phyloP scores from a whole-genome alignment of 1,284 basidiomycete genomes.

The Ustilago crameri region DNA sequence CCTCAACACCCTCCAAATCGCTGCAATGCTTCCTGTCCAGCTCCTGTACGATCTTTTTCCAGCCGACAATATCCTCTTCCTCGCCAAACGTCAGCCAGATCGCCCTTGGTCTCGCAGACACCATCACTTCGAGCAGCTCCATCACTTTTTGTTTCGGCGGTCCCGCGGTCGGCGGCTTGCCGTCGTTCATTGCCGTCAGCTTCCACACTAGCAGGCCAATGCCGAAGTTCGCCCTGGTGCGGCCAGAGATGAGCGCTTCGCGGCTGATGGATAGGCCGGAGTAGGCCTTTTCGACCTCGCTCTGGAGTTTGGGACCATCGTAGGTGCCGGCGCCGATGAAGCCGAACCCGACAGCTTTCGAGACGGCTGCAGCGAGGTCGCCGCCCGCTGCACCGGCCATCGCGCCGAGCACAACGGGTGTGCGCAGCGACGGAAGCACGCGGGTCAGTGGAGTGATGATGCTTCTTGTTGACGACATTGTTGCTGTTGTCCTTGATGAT shows the following conservation, averaged over 20 bases:
- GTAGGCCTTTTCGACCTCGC: conserved; percentile 45
- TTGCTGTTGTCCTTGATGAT: background rate
- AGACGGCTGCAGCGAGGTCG: conserved; percentile 56
- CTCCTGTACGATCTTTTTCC: conserved; percentile 43
- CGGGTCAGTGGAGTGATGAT: conserved; percentile 34
- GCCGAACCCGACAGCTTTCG: conserved; percentile 62
- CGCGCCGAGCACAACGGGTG: conserved; percentile 57
- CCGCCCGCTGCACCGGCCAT: conserved; percentile 65
- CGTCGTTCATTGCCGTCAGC: conserved; percentile 49
- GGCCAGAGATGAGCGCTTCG: conserved; percentile 1
- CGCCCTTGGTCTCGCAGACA: conserved; percentile 48
- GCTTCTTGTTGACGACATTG: conserved; percentile 21
- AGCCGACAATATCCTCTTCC: conserved; percentile 40
- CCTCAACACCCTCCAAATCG: conserved; percentile 20
- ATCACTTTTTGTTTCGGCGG: conserved; percentile 11
- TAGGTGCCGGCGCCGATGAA: conserved; percentile 65
- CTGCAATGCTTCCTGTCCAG: conserved; percentile 43
- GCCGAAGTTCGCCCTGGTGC: conserved; percentile 50
- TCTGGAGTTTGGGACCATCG: conserved; percentile 25
- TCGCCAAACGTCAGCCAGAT: conserved; percentile 65
- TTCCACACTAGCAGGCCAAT: conserved; percentile 64
- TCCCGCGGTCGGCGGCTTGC: conserved; percentile 17
- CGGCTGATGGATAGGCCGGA: conserved; percentile 27
- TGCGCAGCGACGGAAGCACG: conserved; percentile 32
- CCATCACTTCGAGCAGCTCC: conserved; percentile 51